Conservation (phyloP, 257 asterid species). For the Sherardia arvensis region DNA sequence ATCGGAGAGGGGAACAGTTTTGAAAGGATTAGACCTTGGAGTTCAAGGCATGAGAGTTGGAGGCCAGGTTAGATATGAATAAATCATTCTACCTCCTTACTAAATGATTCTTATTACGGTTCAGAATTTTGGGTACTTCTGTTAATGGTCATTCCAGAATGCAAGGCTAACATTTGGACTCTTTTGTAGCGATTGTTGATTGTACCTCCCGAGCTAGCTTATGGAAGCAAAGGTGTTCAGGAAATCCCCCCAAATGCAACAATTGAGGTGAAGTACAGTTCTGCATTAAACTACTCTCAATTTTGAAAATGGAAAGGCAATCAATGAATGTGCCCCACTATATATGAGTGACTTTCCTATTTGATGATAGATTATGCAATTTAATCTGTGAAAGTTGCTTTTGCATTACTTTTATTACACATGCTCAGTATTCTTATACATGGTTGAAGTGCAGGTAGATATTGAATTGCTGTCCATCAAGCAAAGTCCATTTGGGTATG, state of each 20-base stretch:
- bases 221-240: constrained; percentile 89
- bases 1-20: constrained; percentile 79
- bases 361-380: background rate
- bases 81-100: constrained; percentile 1
- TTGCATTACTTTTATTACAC: background rate
- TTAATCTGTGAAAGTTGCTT: background rate
- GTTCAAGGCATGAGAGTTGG: constrained; percentile 96
- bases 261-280: constrained; percentile 51
- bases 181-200: constrained; percentile 71
- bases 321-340: background rate
- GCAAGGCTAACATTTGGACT: constrained; percentile 2
- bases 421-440: background rate
- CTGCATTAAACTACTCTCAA: background rate
- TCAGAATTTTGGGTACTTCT: background rate
- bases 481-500: constrained; percentile 89
- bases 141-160: background rate
- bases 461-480: constrained; percentile 78
- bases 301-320: background rate
- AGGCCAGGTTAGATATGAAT: constrained; percentile 63
- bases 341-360: background rate
- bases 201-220: constrained; percentile 93
- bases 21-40: constrained; percentile 89
- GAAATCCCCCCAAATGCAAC: constrained; percentile 99
- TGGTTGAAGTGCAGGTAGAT: constrained; percentile 51
- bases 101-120: background rate